phyloP scores from a whole-genome alignment of 2,329 filamentous ascomycete species.

The Seiridium unicorne region DNA sequence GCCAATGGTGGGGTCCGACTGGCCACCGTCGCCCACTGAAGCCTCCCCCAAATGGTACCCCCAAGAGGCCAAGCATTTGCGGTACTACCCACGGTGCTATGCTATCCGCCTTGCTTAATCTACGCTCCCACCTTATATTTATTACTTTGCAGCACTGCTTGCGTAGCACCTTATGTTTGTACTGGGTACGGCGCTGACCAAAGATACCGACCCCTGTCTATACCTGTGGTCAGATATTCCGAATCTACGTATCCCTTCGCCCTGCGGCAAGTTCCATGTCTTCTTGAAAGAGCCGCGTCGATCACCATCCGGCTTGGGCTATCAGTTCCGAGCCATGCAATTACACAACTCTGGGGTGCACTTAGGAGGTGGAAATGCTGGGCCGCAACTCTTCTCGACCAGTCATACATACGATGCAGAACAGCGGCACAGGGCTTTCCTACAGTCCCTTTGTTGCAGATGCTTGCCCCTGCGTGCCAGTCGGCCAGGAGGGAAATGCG shows the following conservation, averaged over 20 bases:
- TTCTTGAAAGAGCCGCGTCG: constrained; percentile 1
- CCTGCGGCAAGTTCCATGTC: constrained; percentile 1
- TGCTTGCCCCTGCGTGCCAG: too few relatives aligned
- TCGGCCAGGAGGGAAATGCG: not conserved
- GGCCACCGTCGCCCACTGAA: not conserved
- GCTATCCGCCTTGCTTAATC: too few relatives aligned
- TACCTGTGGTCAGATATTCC: not conserved
- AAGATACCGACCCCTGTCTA: not conserved
- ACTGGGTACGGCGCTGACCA: not conserved
- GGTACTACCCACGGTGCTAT: too few relatives aligned
- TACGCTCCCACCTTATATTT: too few relatives aligned
- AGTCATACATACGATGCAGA: too few relatives aligned
- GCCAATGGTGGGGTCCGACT: not conserved
- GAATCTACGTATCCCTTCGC: not conserved
- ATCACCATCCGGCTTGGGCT: constrained; percentile 5
- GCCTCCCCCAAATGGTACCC: not conserved
- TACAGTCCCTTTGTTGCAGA: too few relatives aligned
- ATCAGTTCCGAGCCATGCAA: not conserved
- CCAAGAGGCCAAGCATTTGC: not conserved
- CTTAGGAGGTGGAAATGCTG: too few relatives aligned
- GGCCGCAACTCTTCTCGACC: too few relatives aligned
- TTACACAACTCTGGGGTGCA: not conserved
- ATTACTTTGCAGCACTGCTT: too few relatives aligned
- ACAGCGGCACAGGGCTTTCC: too few relatives aligned
- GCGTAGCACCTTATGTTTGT: too few relatives aligned